Evolutionary conservation across 345 rosid genomes (phyloP).

Genomic region (Orychophragmus violaceus): DNA sequence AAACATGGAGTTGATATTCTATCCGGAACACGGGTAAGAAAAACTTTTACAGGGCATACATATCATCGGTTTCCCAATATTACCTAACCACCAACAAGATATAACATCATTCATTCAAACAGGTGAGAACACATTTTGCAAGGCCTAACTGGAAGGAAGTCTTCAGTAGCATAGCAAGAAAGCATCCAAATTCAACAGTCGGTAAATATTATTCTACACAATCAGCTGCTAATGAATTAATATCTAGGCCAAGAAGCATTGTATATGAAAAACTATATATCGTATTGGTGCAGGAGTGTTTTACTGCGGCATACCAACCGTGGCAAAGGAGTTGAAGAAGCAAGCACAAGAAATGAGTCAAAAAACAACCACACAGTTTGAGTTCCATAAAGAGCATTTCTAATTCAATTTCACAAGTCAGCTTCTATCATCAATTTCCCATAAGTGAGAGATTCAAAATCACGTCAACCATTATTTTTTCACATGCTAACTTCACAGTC

Average conservation of each 20-base stretch:
- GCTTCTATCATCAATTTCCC: constrained; percentile 15
- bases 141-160: constrained; percentile 97
- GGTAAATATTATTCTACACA: constrained; percentile 40
- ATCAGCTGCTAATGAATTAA: not conserved
- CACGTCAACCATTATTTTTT: constrained; percentile 21
- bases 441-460: constrained; percentile 11
- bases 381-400: constrained; percentile 93
- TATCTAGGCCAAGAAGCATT: not conserved
- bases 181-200: constrained; percentile 76
- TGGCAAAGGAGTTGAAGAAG: constrained; percentile 85
- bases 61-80: not conserved
- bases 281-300: constrained; percentile 65
- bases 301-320: constrained; percentile 80
- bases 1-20: constrained; percentile 93
- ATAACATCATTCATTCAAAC: constrained; percentile 22
- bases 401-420: constrained; percentile 29
- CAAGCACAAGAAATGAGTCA: constrained; percentile 60
- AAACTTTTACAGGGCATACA: not conserved
- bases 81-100: not conserved
- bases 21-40: constrained; percentile 84
- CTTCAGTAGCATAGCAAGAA: constrained; percentile 63
- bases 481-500: constrained; percentile 24
- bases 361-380: constrained; percentile 72
- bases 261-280: not conserved
- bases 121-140: constrained; percentile 96